Conservation (phyloP, 2,329 filamentous ascomycete species). For the Cladorrhinum sp. region DNA sequence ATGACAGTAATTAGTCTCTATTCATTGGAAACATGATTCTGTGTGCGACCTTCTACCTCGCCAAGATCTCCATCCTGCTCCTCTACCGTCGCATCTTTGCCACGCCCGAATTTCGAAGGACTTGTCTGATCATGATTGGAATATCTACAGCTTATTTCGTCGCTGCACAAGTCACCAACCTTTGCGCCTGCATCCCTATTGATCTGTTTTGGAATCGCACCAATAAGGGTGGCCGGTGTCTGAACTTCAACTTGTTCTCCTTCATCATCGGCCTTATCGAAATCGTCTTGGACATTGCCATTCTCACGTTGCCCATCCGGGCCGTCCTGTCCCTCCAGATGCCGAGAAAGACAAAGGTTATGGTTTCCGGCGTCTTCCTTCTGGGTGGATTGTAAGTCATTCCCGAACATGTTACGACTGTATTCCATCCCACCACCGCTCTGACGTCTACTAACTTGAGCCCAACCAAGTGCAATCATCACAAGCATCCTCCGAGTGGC, state of each 20-base stretch:
- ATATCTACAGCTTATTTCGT: neutral
- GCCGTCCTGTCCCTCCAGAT: neutral
- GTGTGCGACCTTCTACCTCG: neutral
- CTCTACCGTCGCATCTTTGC: neutral
- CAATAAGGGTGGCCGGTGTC: neutral
- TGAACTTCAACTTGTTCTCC: constrained; percentile 2
- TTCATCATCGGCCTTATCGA: constrained; percentile 1
- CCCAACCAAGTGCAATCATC: neutral
- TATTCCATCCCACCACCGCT: neutral
- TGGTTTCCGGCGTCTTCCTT: neutral
- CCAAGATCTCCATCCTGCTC: neutral
- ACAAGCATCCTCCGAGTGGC: neutral
- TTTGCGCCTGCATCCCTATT: neutral
- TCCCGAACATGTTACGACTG: neutral
- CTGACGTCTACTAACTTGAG: neutral
- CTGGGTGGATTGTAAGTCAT: neutral
- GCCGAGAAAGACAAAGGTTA: neutral
- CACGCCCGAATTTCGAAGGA: neutral
- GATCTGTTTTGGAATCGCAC: neutral
- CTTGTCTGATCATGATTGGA: neutral
- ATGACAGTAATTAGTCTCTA: neutral
- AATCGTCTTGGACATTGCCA: neutral
- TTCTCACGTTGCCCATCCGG: neutral
- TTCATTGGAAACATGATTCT: neutral
- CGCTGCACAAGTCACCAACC: neutral